phyloP scores from a whole-genome alignment of 768 basidiomycete species.

The Fomitopsis serialis region DNA sequence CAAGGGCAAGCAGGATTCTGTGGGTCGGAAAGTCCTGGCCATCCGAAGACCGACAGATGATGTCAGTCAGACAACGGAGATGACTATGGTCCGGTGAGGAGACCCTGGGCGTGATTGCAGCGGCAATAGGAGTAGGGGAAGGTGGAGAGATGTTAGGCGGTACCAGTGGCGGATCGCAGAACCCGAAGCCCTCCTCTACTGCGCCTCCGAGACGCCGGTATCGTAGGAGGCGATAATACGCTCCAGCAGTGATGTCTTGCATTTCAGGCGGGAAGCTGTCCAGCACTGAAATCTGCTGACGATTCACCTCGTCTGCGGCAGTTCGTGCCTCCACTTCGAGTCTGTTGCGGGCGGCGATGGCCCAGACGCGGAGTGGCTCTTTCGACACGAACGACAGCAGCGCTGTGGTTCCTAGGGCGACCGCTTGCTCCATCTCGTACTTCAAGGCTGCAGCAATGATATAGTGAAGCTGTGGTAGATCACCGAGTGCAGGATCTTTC shows the following conservation, averaged over 20 bases:
- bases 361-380: conserved; percentile 1
- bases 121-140: too few species aligned
- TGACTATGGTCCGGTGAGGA: not conserved
- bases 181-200: not conserved
- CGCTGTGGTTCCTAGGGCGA: not conserved
- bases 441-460: conserved; percentile 14
- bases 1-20: conserved; percentile 28
- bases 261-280: conserved; percentile 3
- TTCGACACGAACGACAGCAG: not conserved
- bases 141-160: not conserved
- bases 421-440: conserved; percentile 13
- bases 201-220: not conserved
- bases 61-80: conserved; percentile 23
- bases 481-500: conserved; percentile 6
- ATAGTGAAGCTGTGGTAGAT: conserved; percentile 7
- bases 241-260: conserved; percentile 3
- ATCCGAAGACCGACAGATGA: conserved; percentile 52
- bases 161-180: not conserved
- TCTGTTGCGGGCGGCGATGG: not conserved
- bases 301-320: not conserved
- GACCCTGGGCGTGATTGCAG: not conserved
- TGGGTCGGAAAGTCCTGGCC: conserved; percentile 31
- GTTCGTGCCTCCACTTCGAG: not conserved
- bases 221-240: conserved; percentile 5
- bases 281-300: not conserved